Percentiles rank a stretch among this genome's conserved stretches.
These are phyloP conservation scores for Cercospora sesami DNA, from an alignment of 2,329 filamentous ascomycete genomes.

Conservation along the genomic window DNA sequence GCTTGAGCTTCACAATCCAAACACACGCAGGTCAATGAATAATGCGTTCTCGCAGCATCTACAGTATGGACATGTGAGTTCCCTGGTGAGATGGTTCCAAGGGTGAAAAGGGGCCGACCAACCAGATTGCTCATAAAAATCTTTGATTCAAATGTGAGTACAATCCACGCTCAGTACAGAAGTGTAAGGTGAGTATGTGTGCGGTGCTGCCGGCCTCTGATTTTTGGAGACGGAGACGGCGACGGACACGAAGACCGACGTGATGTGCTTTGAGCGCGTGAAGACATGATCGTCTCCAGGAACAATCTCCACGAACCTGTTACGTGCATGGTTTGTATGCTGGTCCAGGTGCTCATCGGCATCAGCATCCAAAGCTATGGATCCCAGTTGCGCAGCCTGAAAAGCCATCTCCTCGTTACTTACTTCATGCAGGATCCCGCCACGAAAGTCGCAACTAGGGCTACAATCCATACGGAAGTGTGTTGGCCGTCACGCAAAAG, in stretches of 20 bases:
- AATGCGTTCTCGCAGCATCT: neutral
- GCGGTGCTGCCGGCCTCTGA: neutral
- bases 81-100: neutral
- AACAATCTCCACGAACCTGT: neutral
- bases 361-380: neutral
- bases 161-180: neutral
- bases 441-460: neutral
- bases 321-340: neutral
- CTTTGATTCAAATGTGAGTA: neutral
- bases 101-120: neutral
- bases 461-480: neutral
- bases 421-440: neutral
- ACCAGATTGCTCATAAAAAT: neutral
- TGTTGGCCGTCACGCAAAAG: neutral
- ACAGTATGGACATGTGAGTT: neutral
- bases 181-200: neutral
- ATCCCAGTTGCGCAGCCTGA: neutral
- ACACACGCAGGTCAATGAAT: neutral
- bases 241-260: neutral
- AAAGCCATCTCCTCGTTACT: no score
- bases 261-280: neutral
- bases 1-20: neutral
- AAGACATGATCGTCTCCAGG: neutral
- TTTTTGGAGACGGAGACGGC: neutral
- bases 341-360: neutral